These are phyloP conservation scores for Cucurbita moschata DNA, from an alignment of 306 rosid genomes.

Conservation along the genomic window DNA sequence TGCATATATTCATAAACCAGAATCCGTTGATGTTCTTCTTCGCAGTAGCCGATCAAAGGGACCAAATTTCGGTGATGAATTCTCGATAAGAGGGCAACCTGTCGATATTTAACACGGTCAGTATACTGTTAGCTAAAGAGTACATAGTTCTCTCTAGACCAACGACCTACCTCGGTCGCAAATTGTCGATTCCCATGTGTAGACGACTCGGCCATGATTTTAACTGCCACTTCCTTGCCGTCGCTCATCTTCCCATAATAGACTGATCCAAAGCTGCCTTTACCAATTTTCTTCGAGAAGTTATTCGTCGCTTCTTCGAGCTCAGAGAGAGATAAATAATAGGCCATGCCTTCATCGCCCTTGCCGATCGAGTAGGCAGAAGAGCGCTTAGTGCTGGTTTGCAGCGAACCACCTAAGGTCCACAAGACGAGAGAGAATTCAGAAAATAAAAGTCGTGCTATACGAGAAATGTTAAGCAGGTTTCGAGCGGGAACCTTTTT, in stretches of 20 bases:
- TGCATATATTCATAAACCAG: slow-evolving; percentile 94
- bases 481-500: slow-evolving; percentile 38
- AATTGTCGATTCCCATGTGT: slow-evolving; percentile 73
- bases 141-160: background rate
- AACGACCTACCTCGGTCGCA: slow-evolving; percentile 53
- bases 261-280: slow-evolving; percentile 95
- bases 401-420: slow-evolving; percentile 44
- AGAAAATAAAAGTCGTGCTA: background rate
- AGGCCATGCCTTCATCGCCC: slow-evolving; percentile 85
- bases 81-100: slow-evolving; percentile 89
- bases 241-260: slow-evolving; percentile 87
- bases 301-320: slow-evolving; percentile 69
- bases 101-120: slow-evolving; percentile 15
- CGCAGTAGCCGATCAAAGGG: slow-evolving; percentile 86
- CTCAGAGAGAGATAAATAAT: slow-evolving; percentile 48
- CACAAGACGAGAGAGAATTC: background rate
- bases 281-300: slow-evolving; percentile 65
- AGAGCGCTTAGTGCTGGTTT: slow-evolving; percentile 43
- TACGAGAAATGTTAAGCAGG: background rate
- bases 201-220: slow-evolving; percentile 74
- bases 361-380: slow-evolving; percentile 36
- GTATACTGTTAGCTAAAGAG: background rate
- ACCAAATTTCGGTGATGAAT: slow-evolving; percentile 98
- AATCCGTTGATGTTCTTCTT: slow-evolving; percentile 73
- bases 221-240: slow-evolving; percentile 97